Conservation (phyloP, 306 rosid genomes). For the Benincasa hispida region DNA sequence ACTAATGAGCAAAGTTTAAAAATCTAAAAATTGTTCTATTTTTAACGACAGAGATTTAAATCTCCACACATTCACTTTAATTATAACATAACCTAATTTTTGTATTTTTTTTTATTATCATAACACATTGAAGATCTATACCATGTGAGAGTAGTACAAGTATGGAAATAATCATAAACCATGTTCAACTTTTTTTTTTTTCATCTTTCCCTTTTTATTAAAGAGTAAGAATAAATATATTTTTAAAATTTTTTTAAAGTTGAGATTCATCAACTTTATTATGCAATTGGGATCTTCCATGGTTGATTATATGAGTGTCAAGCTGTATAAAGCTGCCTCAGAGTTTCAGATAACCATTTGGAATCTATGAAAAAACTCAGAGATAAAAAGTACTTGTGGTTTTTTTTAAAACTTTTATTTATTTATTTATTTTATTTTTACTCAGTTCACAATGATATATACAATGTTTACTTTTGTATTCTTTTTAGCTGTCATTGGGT, state of each 20-base stretch:
- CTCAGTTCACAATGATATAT: neutral
- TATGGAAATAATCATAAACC: neutral
- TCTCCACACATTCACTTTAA: too few species aligned
- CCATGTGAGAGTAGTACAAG: neutral
- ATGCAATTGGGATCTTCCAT: neutral
- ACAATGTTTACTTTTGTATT: neutral
- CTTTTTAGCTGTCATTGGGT: constrained; percentile 2
- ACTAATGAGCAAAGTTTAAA: too few species aligned
- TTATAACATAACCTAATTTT: too few species aligned
- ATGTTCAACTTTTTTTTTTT: neutral
- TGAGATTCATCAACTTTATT: neutral
- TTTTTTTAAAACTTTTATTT: too few species aligned
- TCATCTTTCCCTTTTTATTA: neutral
- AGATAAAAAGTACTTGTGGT: too few species aligned
- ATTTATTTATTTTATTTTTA: too few species aligned
- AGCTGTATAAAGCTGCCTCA: constrained; percentile 7
- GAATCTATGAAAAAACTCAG: neutral
- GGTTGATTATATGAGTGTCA: neutral
- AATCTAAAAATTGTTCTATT: too few species aligned
- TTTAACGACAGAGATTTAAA: too few species aligned
- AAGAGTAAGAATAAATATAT: neutral
- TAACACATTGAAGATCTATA: neutral
- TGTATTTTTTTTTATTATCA: neutral
- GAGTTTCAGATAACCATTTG: constrained; percentile 1
- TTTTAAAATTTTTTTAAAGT: too few species aligned